Evolutionary conservation across 768 basidiomycete species (phyloP).

Genomic region (Gelatoporia subvermispora): DNA sequence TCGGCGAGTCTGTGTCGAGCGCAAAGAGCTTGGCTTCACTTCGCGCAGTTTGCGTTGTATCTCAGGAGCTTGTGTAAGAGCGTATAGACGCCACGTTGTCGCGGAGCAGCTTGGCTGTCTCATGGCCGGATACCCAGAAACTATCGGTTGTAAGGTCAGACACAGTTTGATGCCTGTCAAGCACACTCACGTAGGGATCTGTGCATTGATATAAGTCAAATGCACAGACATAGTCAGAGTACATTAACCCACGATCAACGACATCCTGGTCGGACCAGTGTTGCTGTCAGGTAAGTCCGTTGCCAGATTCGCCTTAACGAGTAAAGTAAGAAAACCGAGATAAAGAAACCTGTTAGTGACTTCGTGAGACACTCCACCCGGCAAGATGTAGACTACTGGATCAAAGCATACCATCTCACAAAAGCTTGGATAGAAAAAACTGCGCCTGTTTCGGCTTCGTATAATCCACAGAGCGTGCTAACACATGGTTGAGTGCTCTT

Average conservation of each 20-base stretch:
- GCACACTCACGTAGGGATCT: slow-evolving; percentile 18
- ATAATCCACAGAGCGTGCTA: slow-evolving; percentile 52
- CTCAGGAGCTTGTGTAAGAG: slow-evolving; percentile 30
- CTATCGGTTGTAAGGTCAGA: slow-evolving; percentile 3
- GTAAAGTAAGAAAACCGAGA: slow-evolving; percentile 56
- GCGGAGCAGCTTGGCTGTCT: slow-evolving; percentile 36
- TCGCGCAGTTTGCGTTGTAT: slow-evolving; percentile 33
- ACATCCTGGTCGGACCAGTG: slow-evolving; percentile 59
- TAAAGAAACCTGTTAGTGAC: too few species aligned
- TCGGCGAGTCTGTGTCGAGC: slow-evolving; percentile 40
- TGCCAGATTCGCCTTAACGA: slow-evolving; percentile 59
- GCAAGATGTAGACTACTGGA: too few species aligned
- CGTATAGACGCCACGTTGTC: slow-evolving; percentile 30
- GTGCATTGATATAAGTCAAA: neutral
- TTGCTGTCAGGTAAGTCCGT: slow-evolving; percentile 50
- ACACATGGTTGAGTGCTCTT: slow-evolving; percentile 59
- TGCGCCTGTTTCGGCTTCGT: slow-evolving; percentile 58
- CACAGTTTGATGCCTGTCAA: neutral
- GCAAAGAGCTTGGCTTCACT: slow-evolving; percentile 34
- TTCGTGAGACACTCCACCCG: too few species aligned
- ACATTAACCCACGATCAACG: slow-evolving; percentile 37
- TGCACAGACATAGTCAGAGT: neutral
- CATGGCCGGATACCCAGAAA: slow-evolving; percentile 30
- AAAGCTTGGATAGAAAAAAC: too few species aligned
- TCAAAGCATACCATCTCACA: too few species aligned